A percentile compares a stretch with the other conserved stretches of the same genome.
These are phyloP conservation scores for Scedosporium boydii DNA, from an alignment of 2,329 filamentous ascomycete genomes.

Conservation along the genomic window DNA sequence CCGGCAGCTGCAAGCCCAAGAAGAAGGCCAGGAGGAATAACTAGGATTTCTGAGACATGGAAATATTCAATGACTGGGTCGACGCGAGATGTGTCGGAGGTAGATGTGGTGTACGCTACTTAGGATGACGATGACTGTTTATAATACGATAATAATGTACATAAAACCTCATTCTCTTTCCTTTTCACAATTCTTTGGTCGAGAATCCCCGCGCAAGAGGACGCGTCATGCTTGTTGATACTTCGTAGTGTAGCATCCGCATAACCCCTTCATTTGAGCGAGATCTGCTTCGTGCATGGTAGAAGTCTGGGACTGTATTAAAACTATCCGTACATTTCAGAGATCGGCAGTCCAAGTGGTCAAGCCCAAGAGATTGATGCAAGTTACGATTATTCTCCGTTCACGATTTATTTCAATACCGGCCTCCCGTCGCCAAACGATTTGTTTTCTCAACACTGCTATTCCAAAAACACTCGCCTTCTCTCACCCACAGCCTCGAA, in stretches of 20 bases:
- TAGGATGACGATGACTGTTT: background rate
- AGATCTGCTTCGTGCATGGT: background rate
- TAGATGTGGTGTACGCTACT: background rate
- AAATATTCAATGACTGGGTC: background rate
- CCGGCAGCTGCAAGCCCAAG: slow-evolving; percentile 3
- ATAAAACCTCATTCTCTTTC: background rate
- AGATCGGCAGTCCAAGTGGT: too few species aligned
- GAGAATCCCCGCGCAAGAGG: background rate
- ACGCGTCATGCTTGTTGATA: background rate
- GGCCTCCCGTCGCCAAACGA: background rate
- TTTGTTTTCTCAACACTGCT: background rate
- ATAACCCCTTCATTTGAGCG: background rate
- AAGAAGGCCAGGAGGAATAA: slow-evolving; percentile 4
- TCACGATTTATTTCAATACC: background rate
- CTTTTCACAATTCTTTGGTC: too few species aligned
- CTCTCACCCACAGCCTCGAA: background rate
- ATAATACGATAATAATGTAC: background rate
- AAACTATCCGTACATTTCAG: background rate
- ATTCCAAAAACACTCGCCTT: background rate
- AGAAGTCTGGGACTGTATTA: background rate
- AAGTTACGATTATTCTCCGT: background rate
- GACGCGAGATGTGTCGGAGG: background rate
- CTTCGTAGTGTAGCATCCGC: background rate
- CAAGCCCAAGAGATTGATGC: background rate
- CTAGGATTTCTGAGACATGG: background rate